Conservation (phyloP, 2,329 filamentous ascomycete species). For the Diaporthe caulivora region DNA sequence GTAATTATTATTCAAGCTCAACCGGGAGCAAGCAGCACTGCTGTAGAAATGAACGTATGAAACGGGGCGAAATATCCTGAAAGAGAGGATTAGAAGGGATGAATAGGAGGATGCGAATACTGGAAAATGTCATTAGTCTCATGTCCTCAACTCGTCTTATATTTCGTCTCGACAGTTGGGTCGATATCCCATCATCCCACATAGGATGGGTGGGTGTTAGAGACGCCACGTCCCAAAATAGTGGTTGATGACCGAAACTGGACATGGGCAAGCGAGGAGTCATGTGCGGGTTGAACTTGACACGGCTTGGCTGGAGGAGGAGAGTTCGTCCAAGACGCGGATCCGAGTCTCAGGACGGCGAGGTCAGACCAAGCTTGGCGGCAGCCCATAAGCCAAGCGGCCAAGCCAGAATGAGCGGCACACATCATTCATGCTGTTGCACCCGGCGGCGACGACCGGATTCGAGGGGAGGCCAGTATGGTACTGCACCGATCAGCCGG, state of each 20-base stretch:
- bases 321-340: slow-evolving; percentile 18
- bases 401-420: slow-evolving; percentile 15
- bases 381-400: slow-evolving; percentile 1
- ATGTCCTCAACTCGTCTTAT: slow-evolving; percentile 9
- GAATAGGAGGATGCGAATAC: no score
- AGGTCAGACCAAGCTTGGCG: slow-evolving; percentile 12
- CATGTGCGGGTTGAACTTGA: slow-evolving; percentile 6
- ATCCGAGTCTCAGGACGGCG: slow-evolving; percentile 14
- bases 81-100: slow-evolving; percentile 11
- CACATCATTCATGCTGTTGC: slow-evolving; percentile 18
- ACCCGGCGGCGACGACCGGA: background rate
- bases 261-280: background rate
- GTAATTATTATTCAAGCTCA: slow-evolving; percentile 29
- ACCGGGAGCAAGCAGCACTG: slow-evolving; percentile 26
- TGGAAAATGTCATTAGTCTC: background rate
- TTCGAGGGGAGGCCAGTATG: background rate
- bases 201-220: background rate
- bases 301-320: slow-evolving; percentile 2
- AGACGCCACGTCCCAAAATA: slow-evolving; percentile 23
- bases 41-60: slow-evolving; percentile 5
- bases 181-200: slow-evolving; percentile 19
- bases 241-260: background rate
- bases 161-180: slow-evolving; percentile 10
- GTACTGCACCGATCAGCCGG: slow-evolving; percentile 11
- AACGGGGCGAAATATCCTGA: background rate